These are phyloP conservation scores for Cystobasidium tubakii DNA, from an alignment of 768 basidiomycete genomes.

Conservation along the genomic window DNA sequence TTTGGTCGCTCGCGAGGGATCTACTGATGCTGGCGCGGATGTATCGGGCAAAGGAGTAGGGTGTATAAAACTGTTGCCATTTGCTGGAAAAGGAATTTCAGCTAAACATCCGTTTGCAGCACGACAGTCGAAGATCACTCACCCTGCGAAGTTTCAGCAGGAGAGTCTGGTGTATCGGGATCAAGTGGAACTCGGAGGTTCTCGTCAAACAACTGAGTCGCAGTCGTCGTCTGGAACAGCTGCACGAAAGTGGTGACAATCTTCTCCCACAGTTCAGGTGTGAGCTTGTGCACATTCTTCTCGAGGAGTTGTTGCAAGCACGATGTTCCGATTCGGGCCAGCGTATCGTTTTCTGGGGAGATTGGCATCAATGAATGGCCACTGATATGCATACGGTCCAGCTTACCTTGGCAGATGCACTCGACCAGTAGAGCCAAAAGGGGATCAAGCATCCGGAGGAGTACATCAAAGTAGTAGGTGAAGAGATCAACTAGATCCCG, in stretches of 20 bases:
- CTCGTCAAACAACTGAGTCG: constrained; percentile 93
- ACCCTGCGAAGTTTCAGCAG: constrained; percentile 17
- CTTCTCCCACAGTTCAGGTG: constrained; percentile 76
- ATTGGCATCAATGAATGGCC: not conserved
- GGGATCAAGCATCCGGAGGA: constrained; percentile 78
- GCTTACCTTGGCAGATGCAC: constrained; percentile 92
- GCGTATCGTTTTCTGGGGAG: constrained; percentile 82
- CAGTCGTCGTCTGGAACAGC: constrained; percentile 95
- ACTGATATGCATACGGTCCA: constrained; percentile 37
- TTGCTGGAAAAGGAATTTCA: constrained; percentile 33
- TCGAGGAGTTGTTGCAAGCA: constrained; percentile 94
- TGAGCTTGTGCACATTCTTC: constrained; percentile 81
- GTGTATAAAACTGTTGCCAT: constrained; percentile 49
- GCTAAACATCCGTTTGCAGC: constrained; percentile 39
- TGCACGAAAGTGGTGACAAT: constrained; percentile 88
- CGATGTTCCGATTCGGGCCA: constrained; percentile 94
- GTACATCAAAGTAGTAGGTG: constrained; percentile 84
- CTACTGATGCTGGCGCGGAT: constrained; percentile 47
- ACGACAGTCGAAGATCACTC: constrained; percentile 7
- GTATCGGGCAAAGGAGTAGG: constrained; percentile 68
- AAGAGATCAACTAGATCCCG: constrained; percentile 92
- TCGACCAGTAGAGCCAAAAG: constrained; percentile 84
- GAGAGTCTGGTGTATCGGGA: constrained; percentile 55
- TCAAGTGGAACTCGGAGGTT: constrained; percentile 65
- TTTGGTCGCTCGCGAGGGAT: constrained; percentile 5